Percentiles rank a stretch among this genome's conserved stretches.
These are phyloP conservation scores for Ophioceras dolichostomum DNA, from an alignment of 2,329 filamentous ascomycete genomes.

Conservation along the genomic window DNA sequence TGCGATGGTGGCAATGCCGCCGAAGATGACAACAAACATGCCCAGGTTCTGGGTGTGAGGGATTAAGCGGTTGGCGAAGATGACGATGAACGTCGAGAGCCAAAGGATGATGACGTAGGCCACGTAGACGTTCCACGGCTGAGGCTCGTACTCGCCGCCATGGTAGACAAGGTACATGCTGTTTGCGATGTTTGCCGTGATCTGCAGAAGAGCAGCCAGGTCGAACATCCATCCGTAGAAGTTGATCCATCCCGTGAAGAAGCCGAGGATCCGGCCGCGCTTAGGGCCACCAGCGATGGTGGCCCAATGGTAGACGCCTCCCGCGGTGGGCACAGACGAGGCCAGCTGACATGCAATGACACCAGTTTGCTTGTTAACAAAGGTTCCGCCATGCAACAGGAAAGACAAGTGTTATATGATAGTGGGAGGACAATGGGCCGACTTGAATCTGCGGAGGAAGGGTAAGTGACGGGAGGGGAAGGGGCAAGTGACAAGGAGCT, in stretches of 20 bases:
- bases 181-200: constrained; percentile 46
- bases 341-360: constrained; percentile 39
- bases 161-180: constrained; percentile 50
- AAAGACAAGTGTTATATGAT: too few relatives aligned
- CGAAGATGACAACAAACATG: constrained; percentile 41
- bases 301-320: constrained; percentile 50
- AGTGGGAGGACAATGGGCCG: too few relatives aligned
- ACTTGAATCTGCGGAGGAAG: too few relatives aligned
- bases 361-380: too few relatives aligned
- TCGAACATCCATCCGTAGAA: constrained; percentile 52
- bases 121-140: constrained; percentile 48
- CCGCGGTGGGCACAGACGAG: constrained; percentile 47
- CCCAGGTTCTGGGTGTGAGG: constrained; percentile 39
- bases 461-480: too few relatives aligned
- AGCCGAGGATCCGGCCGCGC: constrained; percentile 38
- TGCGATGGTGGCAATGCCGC: constrained; percentile 39
- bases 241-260: constrained; percentile 36
- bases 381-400: too few relatives aligned
- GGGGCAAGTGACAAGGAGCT: too few relatives aligned
- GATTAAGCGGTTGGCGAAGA: constrained; percentile 44
- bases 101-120: constrained; percentile 43
- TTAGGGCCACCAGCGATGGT: constrained; percentile 42
- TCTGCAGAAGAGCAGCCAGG: constrained; percentile 43
- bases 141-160: constrained; percentile 30
- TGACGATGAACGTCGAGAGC: constrained; percentile 35